phyloP scores from a whole-genome alignment of 2,329 filamentous ascomycete genomes.

The Periconia digitata region DNA sequence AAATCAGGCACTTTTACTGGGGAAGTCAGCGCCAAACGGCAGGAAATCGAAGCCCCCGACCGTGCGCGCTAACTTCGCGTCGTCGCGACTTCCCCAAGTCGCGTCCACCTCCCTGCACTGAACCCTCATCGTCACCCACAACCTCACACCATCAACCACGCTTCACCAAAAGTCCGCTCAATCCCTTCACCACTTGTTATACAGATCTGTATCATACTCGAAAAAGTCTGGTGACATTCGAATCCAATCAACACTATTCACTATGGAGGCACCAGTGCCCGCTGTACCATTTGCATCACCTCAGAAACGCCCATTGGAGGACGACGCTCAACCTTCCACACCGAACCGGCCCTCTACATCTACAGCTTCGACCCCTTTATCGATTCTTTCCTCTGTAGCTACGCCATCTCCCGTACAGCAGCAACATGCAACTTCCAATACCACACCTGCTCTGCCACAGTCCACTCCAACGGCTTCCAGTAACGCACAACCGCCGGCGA shows the following conservation, averaged over 20 bases:
- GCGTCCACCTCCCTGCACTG: conserved; percentile 21
- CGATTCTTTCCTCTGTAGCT: conserved; percentile 31
- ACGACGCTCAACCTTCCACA: conserved; percentile 25
- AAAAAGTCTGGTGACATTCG: conserved; percentile 1
- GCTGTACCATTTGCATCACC: conserved; percentile 18
- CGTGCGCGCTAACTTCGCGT: conserved; percentile 30
- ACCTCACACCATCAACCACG: not conserved
- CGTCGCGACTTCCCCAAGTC: conserved; percentile 21
- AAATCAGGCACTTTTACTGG: conserved; percentile 9
- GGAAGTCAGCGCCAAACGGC: conserved; percentile 14
- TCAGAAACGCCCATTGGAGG: conserved; percentile 40
- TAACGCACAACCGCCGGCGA: conserved; percentile 41
- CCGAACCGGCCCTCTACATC: conserved; percentile 30
- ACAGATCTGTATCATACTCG: not conserved
- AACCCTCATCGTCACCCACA: conserved; percentile 5
- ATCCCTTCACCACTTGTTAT: not conserved
- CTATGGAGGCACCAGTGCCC: conserved; percentile 33
- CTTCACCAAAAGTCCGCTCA: too few species aligned
- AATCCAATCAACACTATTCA: not conserved
- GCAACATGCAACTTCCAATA: conserved; percentile 7
- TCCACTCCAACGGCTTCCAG: conserved; percentile 14
- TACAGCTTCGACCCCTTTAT: conserved; percentile 32
- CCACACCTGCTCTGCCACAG: conserved; percentile 7
- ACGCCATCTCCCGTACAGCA: conserved; percentile 34
- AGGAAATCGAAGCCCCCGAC: not conserved